A percentile compares a stretch with the other conserved stretches of the same genome.
These are phyloP conservation scores for Kodamaea kaohsiungensis DNA, from an alignment of 805 yeast species.

Conservation along the genomic window DNA sequence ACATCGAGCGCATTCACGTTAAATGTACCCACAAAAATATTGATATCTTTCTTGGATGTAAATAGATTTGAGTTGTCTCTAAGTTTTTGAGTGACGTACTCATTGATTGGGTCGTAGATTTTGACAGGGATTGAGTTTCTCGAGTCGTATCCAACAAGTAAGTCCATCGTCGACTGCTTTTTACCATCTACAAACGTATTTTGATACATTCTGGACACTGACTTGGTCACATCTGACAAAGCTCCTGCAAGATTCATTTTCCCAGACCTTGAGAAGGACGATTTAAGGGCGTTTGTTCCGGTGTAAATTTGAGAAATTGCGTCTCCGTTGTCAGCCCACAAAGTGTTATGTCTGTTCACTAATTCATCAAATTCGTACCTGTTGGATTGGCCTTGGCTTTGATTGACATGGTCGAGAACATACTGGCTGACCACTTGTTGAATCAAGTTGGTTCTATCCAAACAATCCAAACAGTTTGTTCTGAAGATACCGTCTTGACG, in stretches of 20 bases:
- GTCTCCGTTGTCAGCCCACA: conserved; percentile 74
- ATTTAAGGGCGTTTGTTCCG: conserved; percentile 83
- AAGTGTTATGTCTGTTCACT: conserved; percentile 27
- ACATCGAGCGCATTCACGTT: conserved; percentile 76
- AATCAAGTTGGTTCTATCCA: conserved; percentile 89
- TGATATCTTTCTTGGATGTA: conserved; percentile 59
- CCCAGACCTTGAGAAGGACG: conserved; percentile 92
- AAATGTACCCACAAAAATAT: conserved; percentile 79
- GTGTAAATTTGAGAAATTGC: conserved; percentile 61
- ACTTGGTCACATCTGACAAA: conserved; percentile 93
- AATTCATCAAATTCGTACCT: conserved; percentile 47
- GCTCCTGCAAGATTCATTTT: conserved; percentile 98
- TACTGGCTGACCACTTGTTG: conserved; percentile 79
- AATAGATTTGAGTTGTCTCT: conserved; percentile 50
- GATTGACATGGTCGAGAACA: conserved; percentile 52
- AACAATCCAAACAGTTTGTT: conserved; percentile 91
- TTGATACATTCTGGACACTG: conserved; percentile 92
- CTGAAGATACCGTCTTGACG: conserved; percentile 91
- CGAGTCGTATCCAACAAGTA: conserved; percentile 77
- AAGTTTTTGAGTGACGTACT: conserved; percentile 71
- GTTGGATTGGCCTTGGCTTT: conserved; percentile 26
- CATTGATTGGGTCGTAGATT: conserved; percentile 86
- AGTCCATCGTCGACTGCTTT: conserved; percentile 87
- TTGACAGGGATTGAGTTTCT: conserved; percentile 64
- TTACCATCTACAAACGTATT: conserved; percentile 93